Conservation (phyloP, 495 filamentous ascomycete species). For the Hapsidospora chrysogenum region DNA sequence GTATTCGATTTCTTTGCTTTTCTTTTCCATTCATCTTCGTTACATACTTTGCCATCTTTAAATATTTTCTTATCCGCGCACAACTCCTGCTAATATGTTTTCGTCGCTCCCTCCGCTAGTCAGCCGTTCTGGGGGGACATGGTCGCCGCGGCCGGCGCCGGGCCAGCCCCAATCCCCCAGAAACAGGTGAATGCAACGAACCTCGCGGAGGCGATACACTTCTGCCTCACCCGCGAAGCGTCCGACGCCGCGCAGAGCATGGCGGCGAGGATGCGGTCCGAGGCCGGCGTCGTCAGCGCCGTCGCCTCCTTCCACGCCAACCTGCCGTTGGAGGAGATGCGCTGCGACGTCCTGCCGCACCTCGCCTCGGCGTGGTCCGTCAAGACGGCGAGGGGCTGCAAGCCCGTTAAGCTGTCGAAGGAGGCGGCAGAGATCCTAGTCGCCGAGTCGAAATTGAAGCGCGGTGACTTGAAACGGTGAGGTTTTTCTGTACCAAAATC, state of each 20-base stretch:
- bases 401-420: background rate
- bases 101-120: background rate
- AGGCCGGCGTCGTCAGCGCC: background rate
- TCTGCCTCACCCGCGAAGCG: background rate
- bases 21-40: no score
- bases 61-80: no score
- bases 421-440: background rate
- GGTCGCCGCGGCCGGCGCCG: slow-evolving; percentile 32
- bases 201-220: slow-evolving; percentile 12
- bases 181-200: slow-evolving; percentile 24
- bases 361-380: background rate
- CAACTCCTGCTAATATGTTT: background rate
- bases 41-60: no score
- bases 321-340: background rate
- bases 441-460: no score
- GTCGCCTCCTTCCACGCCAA: background rate
- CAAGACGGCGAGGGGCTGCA: background rate
- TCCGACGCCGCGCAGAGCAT: background rate
- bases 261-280: background rate
- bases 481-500: no score
- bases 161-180: slow-evolving; percentile 26
- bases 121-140: slow-evolving; percentile 43
- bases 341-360: background rate
- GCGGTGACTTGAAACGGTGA: no score
- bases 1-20: no score